Conservation (phyloP, 371 early-diverging fungal genomes). For the Rhizopus sp. region DNA sequence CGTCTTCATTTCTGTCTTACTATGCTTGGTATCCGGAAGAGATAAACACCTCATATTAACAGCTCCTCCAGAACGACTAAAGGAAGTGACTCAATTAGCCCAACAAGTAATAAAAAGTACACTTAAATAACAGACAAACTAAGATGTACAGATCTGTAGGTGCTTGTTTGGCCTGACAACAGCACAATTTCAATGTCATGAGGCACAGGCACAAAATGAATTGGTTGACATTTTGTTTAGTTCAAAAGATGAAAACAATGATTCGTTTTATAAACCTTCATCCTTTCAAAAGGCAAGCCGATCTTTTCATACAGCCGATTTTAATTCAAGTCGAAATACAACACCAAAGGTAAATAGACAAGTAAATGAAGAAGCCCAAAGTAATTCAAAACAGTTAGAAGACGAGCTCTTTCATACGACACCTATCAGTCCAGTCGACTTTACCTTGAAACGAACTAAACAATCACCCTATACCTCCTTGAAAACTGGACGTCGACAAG, state of each 20-base stretch:
- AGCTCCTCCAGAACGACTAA: conserved; percentile 36
- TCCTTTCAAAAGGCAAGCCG: conserved; percentile 12
- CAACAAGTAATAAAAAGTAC: conserved; percentile 27
- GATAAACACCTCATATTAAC: conserved; percentile 47
- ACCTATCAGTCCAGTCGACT: conserved; percentile 52
- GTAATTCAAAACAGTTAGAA: conserved; percentile 6
- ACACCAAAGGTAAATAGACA: conserved; percentile 10
- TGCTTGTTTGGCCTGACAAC: conserved; percentile 48
- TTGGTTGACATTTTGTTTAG: conserved; percentile 39
- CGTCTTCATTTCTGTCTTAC: conserved; percentile 44
- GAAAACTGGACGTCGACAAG: conserved; percentile 15
- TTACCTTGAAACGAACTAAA: conserved; percentile 27
- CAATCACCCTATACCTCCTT: conserved; percentile 6
- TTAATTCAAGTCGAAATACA: conserved; percentile 13
- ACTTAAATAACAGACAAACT: not conserved
- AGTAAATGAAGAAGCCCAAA: not conserved
- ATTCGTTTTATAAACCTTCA: conserved; percentile 1
- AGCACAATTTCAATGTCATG: conserved; percentile 36
- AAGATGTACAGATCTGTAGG: conserved; percentile 30
- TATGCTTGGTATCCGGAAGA: conserved; percentile 44
- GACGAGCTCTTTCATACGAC: conserved; percentile 13
- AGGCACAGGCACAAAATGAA: conserved; percentile 29
- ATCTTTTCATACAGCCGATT: conserved; percentile 25
- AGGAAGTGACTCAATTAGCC: conserved; percentile 47
- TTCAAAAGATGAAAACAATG: conserved; percentile 28